Evolutionary conservation across 192 early-diverging fungal species (phyloP).

Genomic region (Backusella mclennaniae): DNA sequence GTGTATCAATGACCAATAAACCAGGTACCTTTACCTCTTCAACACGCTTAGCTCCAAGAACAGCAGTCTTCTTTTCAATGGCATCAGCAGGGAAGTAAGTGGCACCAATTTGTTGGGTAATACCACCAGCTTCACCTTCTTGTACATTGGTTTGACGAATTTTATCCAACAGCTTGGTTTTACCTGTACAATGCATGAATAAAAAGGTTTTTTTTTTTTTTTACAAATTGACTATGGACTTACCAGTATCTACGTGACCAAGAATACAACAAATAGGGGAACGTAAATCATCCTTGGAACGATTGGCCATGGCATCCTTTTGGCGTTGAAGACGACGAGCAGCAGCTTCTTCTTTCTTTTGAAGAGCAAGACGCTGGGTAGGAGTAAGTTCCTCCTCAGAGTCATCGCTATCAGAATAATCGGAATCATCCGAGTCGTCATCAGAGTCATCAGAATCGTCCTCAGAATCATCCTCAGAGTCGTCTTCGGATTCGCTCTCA

Average conservation of each 20-base stretch:
- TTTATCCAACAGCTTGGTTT: slow-evolving; percentile 98
- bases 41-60: slow-evolving; percentile 43
- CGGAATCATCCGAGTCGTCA: slow-evolving; percentile 16
- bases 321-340: slow-evolving; percentile 70
- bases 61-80: slow-evolving; percentile 88
- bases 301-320: slow-evolving; percentile 74
- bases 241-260: slow-evolving; percentile 96
- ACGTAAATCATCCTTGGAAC: slow-evolving; percentile 87
- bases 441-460: slow-evolving; percentile 19
- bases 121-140: slow-evolving; percentile 99
- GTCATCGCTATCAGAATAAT: slow-evolving; percentile 52
- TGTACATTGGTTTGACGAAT: slow-evolving; percentile 99
- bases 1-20: slow-evolving; percentile 95
- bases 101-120: slow-evolving; percentile 99
- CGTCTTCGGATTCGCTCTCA: slow-evolving; percentile 35
- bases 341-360: slow-evolving; percentile 78
- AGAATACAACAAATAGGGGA: slow-evolving; percentile 98
- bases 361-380: slow-evolving; percentile 57
- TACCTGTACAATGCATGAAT: slow-evolving; percentile 23
- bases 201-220: neutral
- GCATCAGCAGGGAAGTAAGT: slow-evolving; percentile 98
- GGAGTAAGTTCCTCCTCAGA: slow-evolving; percentile 64
- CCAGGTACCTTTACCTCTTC: slow-evolving; percentile 87
- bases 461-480: slow-evolving; percentile 39
- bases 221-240: neutral